Conservation (phyloP, 345 rosid genomes). For the Passiflora organensis region DNA sequence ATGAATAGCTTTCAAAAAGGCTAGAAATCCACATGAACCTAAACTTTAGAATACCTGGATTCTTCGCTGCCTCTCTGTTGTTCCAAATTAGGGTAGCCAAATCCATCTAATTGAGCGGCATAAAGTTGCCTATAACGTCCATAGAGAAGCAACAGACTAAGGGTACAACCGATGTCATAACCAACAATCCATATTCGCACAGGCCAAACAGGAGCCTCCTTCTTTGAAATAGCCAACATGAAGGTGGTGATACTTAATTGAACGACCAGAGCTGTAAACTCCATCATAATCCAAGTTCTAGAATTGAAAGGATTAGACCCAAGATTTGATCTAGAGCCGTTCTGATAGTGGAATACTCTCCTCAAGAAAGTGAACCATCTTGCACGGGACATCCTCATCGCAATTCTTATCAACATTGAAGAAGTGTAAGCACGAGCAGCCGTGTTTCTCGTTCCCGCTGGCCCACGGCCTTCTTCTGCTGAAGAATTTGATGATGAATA, state of each 20-base stretch:
- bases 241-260: constrained; percentile 60
- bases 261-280: constrained; percentile 61
- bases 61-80: constrained; percentile 70
- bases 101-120: constrained; percentile 41
- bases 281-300: constrained; percentile 77
- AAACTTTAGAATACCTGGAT: constrained; percentile 79
- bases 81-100: constrained; percentile 51
- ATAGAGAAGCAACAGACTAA: constrained; percentile 60
- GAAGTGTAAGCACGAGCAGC: constrained; percentile 34
- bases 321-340: constrained; percentile 77
- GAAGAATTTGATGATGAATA: constrained; percentile 45
- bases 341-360: constrained; percentile 95
- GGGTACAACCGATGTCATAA: constrained; percentile 75
- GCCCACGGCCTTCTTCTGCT: constrained; percentile 23
- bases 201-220: constrained; percentile 88
- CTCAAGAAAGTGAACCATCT: constrained; percentile 92
- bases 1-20: too few relatives aligned
- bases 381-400: constrained; percentile 82
- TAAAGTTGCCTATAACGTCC: constrained; percentile 62
- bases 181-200: constrained; percentile 85
- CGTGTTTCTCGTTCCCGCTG: constrained; percentile 36
- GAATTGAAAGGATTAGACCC: constrained; percentile 95
- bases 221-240: constrained; percentile 59
- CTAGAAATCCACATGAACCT: too few relatives aligned
- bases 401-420: constrained; percentile 52